Conservation (phyloP, 768 basidiomycete species). For the Gymnopilus dilepis region DNA sequence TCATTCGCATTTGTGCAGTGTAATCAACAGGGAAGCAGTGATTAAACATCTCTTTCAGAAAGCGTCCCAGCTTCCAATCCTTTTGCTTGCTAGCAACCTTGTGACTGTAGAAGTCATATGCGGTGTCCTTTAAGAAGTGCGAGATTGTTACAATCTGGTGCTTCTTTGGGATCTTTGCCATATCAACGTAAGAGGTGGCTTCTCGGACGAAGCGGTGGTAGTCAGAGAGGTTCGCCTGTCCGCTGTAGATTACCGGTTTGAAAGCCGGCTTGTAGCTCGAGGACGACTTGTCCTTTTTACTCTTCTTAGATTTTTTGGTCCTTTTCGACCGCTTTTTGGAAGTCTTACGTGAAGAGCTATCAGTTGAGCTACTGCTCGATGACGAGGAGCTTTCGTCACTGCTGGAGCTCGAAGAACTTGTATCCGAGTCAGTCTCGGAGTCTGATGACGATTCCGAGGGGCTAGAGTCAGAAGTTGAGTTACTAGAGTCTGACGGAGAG, state of each 20-base stretch:
- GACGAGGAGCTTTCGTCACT: neutral
- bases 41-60: slow-evolving; percentile 40
- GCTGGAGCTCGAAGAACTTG: neutral
- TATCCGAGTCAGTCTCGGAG: neutral
- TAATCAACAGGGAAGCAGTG: slow-evolving; percentile 39
- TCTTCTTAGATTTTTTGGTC: neutral
- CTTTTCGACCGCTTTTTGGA: slow-evolving; percentile 1
- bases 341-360: too few relatives aligned
- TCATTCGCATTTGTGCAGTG: slow-evolving; percentile 23
- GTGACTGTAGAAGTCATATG: slow-evolving; percentile 21
- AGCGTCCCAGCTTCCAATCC: slow-evolving; percentile 32
- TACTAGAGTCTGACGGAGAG: neutral
- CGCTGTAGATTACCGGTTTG: slow-evolving; percentile 11
- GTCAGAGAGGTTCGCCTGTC: slow-evolving; percentile 8
- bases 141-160: slow-evolving; percentile 16
- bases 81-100: slow-evolving; percentile 30
- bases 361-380: neutral
- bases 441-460: neutral
- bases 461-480: neutral
- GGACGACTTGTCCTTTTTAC: slow-evolving; percentile 22
- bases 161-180: slow-evolving; percentile 4
- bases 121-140: slow-evolving; percentile 18
- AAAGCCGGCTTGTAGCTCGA: slow-evolving; percentile 8
- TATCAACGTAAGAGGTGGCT: slow-evolving; percentile 17
- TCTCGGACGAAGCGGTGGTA: slow-evolving; percentile 23